Conservation (phyloP, 495 filamentous ascomycete genomes). For the Jackrogersella multiformis region DNA sequence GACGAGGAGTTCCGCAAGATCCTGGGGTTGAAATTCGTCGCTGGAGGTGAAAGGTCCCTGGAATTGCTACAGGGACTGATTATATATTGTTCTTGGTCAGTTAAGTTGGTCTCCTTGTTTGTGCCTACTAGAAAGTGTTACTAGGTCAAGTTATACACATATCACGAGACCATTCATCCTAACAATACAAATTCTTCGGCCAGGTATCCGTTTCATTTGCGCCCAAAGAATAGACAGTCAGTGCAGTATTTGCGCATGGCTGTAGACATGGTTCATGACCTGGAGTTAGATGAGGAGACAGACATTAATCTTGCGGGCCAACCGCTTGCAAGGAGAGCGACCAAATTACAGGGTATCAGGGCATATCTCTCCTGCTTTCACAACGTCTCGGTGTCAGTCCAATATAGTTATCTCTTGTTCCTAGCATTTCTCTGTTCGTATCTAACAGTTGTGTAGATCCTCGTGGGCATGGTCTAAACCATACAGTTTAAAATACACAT, state of each 20-base stretch:
- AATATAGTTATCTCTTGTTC: not conserved
- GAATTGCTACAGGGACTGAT: slow-evolving; percentile 57
- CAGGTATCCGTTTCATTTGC: slow-evolving; percentile 61
- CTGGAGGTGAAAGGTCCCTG: slow-evolving; percentile 56
- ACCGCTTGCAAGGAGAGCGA: slow-evolving; percentile 17
- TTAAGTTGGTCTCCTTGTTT: not conserved
- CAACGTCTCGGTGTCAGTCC: slow-evolving; percentile 48
- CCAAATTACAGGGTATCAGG: slow-evolving; percentile 50
- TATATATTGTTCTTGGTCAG: slow-evolving; percentile 59
- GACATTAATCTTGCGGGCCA: slow-evolving; percentile 23
- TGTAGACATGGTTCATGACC: slow-evolving; percentile 55
- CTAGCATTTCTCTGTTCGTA: not conserved
- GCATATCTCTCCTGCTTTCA: slow-evolving; percentile 53
- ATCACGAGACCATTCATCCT: not conserved
- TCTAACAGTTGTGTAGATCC: slow-evolving; percentile 39
- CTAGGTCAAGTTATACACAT: too few species aligned
- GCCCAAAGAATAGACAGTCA: slow-evolving; percentile 55
- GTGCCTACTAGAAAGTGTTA: not conserved
- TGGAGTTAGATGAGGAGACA: slow-evolving; percentile 52
- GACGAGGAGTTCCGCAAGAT: slow-evolving; percentile 62
- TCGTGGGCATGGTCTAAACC: slow-evolving; percentile 47
- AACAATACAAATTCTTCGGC: not conserved
- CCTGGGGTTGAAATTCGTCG: slow-evolving; percentile 58
- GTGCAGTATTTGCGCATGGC: slow-evolving; percentile 59
- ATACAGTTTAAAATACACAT: slow-evolving; percentile 41